Conservation (phyloP, 306 rosid genomes). For the Cucumis melo region DNA sequence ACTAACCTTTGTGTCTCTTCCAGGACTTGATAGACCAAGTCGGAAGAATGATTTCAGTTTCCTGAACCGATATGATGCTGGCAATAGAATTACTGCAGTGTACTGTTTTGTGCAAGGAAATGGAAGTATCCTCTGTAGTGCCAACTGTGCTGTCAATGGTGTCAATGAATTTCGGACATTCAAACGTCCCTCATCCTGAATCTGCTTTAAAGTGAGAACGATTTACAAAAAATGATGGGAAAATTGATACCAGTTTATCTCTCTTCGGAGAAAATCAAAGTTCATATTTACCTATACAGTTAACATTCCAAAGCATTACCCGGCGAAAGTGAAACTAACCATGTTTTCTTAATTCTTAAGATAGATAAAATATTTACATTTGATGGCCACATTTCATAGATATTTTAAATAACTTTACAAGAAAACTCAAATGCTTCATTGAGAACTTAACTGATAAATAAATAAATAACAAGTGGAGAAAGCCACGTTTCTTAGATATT, state of each 20-base stretch:
- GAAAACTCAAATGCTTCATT: not conserved
- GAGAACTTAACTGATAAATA: not conserved
- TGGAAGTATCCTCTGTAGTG: constrained; percentile 66
- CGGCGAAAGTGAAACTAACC: not conserved
- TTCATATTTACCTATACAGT: not conserved
- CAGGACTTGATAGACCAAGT: constrained; percentile 22
- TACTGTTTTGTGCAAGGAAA: constrained; percentile 73
- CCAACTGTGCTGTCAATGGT: constrained; percentile 48
- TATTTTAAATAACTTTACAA: not conserved
- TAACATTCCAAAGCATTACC: not conserved
- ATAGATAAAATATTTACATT: not conserved
- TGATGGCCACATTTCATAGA: not conserved
- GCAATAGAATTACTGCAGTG: constrained; percentile 78
- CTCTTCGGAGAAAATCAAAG: not conserved
- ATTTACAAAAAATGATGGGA: not conserved
- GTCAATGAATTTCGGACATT: constrained; percentile 56
- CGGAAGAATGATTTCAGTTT: constrained; percentile 43
- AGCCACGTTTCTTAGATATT: not conserved
- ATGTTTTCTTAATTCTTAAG: not conserved
- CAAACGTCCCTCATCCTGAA: constrained; percentile 65
- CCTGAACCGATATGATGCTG: constrained; percentile 42
- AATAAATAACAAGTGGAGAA: not conserved
- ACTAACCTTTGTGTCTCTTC: constrained; percentile 56
- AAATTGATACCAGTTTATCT: not conserved
- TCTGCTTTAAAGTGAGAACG: constrained; percentile 24